phyloP scores from a whole-genome alignment of 1,284 basidiomycete species.

The Vanrija sp. region DNA sequence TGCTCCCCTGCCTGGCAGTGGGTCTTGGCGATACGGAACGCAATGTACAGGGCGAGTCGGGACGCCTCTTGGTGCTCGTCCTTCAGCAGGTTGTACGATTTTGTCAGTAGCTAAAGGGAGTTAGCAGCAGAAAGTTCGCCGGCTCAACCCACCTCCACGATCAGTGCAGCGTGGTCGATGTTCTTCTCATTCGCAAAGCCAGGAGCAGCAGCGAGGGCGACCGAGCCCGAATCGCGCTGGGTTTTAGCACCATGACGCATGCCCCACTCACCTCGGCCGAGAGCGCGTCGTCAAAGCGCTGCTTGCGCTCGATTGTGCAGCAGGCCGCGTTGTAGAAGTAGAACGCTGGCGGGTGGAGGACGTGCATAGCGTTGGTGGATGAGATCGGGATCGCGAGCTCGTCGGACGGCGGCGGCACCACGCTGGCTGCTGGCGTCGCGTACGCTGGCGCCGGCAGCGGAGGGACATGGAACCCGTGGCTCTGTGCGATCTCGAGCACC shows the following conservation, averaged over 20 bases:
- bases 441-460: conserved; percentile 6
- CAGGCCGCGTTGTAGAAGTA: conserved; percentile 84
- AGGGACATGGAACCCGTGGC: conserved; percentile 52
- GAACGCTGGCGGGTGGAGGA: conserved; percentile 81
- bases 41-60: conserved; percentile 76
- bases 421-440: conserved; percentile 27
- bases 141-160: conserved; percentile 53
- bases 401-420: conserved; percentile 29
- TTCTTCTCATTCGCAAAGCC: conserved; percentile 78
- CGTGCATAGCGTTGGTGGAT: conserved; percentile 47
- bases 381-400: conserved; percentile 43
- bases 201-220: conserved; percentile 40
- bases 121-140: no score
- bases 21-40: conserved; percentile 78
- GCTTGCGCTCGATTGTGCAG: conserved; percentile 70
- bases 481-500: conserved; percentile 73
- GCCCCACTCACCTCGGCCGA: conserved; percentile 52
- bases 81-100: conserved; percentile 85
- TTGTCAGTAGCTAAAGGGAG: conserved; percentile 68
- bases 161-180: conserved; percentile 74
- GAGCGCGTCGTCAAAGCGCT: conserved; percentile 61
- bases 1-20: conserved; percentile 61
- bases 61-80: conserved; percentile 55
- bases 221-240: conserved; percentile 22
- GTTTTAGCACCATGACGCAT: no score